phyloP scores from a whole-genome alignment of 345 rosid genomes.

The Citrus hindsii region DNA sequence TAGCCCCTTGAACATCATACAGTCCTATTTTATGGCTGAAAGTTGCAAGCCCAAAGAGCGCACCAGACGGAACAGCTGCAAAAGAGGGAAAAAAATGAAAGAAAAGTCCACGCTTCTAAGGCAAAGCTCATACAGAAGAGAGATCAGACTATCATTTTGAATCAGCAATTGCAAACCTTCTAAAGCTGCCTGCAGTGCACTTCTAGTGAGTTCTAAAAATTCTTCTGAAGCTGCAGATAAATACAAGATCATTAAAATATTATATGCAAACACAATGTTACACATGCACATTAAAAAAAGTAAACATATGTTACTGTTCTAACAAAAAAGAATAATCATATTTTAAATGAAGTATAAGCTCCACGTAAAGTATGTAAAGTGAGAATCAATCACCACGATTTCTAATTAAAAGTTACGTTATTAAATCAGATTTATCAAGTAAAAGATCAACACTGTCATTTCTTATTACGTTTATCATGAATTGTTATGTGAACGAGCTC shows the following conservation, averaged over 20 bases:
- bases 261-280: background rate
- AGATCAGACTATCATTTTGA: constrained; percentile 10
- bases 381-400: background rate
- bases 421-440: background rate
- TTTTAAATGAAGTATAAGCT: background rate
- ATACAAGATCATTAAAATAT: background rate
- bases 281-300: background rate
- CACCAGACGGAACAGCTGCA: constrained; percentile 86
- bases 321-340: background rate
- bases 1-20: constrained; percentile 96
- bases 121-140: constrained; percentile 5
- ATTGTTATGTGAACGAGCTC: background rate
- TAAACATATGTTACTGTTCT: background rate
- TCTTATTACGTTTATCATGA: background rate
- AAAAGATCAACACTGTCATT: background rate
- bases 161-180: constrained; percentile 54
- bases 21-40: constrained; percentile 92
- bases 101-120: constrained; percentile 7
- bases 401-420: background rate
- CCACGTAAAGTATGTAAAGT: background rate
- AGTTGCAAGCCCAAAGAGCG: constrained; percentile 88
- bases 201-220: constrained; percentile 94
- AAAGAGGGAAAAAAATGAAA: background rate
- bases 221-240: constrained; percentile 82
- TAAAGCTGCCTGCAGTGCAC: constrained; percentile 85